Evolutionary conservation across 2,329 filamentous ascomycete genomes (phyloP).

Genomic region (Neobulgaria alba): DNA sequence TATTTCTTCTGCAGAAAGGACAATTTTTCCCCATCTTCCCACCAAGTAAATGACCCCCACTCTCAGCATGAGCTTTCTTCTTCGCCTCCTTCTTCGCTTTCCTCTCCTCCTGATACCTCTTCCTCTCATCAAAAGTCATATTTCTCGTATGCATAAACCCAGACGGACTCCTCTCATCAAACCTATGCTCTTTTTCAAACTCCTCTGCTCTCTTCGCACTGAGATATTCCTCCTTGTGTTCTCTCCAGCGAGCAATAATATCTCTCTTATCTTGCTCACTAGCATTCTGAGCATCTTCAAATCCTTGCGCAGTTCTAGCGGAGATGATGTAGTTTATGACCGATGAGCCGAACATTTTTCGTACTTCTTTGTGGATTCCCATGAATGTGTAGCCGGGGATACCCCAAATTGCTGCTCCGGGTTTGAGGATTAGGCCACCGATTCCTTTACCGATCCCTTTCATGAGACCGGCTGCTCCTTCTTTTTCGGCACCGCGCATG

Average conservation of each 20-base stretch:
- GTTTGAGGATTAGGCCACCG: constrained; percentile 72
- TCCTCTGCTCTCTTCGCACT: constrained; percentile 31
- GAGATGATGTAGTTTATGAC: constrained; percentile 74
- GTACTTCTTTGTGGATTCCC: constrained; percentile 70
- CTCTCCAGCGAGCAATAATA: constrained; percentile 49
- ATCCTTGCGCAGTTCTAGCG: constrained; percentile 67
- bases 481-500: constrained; percentile 50
- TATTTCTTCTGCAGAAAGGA: constrained; percentile 19
- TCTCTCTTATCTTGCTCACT: constrained; percentile 51
- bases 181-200: constrained; percentile 25
- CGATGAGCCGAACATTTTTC: constrained; percentile 60
- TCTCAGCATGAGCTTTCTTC: constrained; percentile 16
- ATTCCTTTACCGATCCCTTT: constrained; percentile 80
- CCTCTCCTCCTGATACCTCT: constrained; percentile 40
- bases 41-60: no score
- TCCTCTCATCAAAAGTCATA: constrained; percentile 42
- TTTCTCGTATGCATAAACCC: constrained; percentile 43
- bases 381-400: constrained; percentile 77
- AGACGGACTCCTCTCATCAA: constrained; percentile 25
- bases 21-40: constrained; percentile 15
- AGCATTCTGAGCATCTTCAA: constrained; percentile 50
- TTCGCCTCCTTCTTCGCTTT: constrained; percentile 27
- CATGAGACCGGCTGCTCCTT: constrained; percentile 56
- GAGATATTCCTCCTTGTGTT: constrained; percentile 28
- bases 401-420: constrained; percentile 63